A percentile compares a stretch with the other conserved stretches of the same genome.
These are phyloP conservation scores for Picochlorum sp. DNA, from an alignment of 139 green algal genomes.

Conservation along the genomic window DNA sequence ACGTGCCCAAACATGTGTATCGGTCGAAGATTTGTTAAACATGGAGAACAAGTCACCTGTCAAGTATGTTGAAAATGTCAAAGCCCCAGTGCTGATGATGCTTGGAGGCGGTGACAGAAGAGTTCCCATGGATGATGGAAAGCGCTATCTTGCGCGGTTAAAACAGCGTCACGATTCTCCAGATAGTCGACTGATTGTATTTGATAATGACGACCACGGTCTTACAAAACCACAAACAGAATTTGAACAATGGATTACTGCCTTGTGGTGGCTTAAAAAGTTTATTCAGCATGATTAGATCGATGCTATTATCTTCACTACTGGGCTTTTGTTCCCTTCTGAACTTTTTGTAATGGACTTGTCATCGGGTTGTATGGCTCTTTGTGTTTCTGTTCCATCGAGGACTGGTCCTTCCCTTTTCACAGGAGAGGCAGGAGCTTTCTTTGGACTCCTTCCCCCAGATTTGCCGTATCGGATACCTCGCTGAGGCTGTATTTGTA, in stretches of 20 bases:
- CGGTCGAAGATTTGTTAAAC: slow-evolving; percentile 46
- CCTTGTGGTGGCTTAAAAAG: slow-evolving; percentile 49
- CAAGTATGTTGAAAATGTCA: slow-evolving; percentile 51
- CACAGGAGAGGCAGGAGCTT: background rate
- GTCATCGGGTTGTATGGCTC: too few relatives aligned
- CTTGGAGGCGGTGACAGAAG: slow-evolving; percentile 70
- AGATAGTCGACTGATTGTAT: slow-evolving; percentile 35
- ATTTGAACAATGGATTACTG: slow-evolving; percentile 76
- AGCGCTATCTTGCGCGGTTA: slow-evolving; percentile 63
- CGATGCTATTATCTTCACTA: background rate
- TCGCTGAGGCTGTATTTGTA: slow-evolving; percentile 14
- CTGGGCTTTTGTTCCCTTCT: background rate
- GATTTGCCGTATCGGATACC: slow-evolving; percentile 24
- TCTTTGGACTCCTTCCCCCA: slow-evolving; percentile 5
- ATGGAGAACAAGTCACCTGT: slow-evolving; percentile 61
- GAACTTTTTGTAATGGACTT: background rate
- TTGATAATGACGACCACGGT: slow-evolving; percentile 68
- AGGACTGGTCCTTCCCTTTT: too few relatives aligned
- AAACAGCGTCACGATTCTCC: slow-evolving; percentile 24
- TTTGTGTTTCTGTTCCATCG: too few relatives aligned
- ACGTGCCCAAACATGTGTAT: slow-evolving; percentile 46
- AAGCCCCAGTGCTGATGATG: slow-evolving; percentile 74
- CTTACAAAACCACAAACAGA: slow-evolving; percentile 84
- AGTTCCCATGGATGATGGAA: slow-evolving; percentile 47
- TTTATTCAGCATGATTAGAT: too few relatives aligned